phyloP scores from a whole-genome alignment of 2,329 filamentous ascomycete genomes.

The Penicillium sp. region DNA sequence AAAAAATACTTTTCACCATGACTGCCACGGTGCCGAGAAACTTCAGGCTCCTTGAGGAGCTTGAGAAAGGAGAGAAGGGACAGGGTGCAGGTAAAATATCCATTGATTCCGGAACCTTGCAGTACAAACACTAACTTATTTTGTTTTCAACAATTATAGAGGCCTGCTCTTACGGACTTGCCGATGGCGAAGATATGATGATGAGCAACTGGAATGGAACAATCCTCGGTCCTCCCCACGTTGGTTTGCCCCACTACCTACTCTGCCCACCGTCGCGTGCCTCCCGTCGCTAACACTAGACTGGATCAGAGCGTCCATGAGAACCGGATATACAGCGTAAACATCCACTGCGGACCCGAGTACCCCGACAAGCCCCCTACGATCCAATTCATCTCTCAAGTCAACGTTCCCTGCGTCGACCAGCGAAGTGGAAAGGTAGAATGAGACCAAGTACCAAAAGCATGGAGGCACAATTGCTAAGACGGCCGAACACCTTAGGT shows the following conservation, averaged over 20 bases:
- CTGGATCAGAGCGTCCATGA: constrained; percentile 78
- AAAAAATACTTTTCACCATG: constrained; percentile 40
- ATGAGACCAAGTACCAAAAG: not conserved
- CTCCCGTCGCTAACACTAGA: constrained; percentile 15
- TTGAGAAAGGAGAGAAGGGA: constrained; percentile 98
- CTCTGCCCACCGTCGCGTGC: not conserved
- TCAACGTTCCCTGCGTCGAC: constrained; percentile 96
- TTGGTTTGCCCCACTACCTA: constrained; percentile 50
- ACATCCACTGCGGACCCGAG: constrained; percentile 87
- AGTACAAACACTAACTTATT: constrained; percentile 24
- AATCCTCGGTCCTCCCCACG: constrained; percentile 93
- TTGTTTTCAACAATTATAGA: constrained; percentile 54
- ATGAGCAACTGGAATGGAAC: constrained; percentile 99
- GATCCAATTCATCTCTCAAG: constrained; percentile 88
- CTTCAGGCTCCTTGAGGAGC: constrained; percentile 93
- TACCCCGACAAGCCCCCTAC: constrained; percentile 89
- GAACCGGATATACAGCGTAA: constrained; percentile 98
- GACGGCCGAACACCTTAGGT: constrained; percentile 54
- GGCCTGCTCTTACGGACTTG: constrained; percentile 94
- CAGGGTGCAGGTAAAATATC: constrained; percentile 69
- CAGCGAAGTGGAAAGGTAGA: constrained; percentile 70
- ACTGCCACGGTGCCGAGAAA: constrained; percentile 84
- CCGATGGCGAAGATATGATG: constrained; percentile 88
- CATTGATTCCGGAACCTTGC: constrained; percentile 2
- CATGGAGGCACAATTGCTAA: constrained; percentile 2